A percentile compares a stretch with the other conserved stretches of the same genome.
These are phyloP conservation scores for Ostreobium quekettii DNA, from an alignment of 139 green algal species.

Conservation along the genomic window DNA sequence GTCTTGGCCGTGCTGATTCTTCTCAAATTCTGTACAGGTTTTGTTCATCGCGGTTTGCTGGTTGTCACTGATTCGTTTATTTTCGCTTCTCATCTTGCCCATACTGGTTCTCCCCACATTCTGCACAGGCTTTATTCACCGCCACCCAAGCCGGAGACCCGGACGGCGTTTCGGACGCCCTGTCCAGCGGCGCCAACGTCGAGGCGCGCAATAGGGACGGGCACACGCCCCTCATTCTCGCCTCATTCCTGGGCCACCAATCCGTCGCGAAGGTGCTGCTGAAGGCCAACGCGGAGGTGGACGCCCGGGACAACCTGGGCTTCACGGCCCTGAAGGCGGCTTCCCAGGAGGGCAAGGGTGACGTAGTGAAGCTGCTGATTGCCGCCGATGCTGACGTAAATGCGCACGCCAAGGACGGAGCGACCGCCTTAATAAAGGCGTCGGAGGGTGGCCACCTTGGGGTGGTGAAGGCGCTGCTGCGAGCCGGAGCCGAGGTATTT, in stretches of 20 bases:
- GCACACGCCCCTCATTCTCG: background rate
- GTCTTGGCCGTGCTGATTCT: no score
- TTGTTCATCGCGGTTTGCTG: no score
- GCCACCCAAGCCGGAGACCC: no score
- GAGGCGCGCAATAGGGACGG: background rate
- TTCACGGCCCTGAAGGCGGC: conserved; percentile 5
- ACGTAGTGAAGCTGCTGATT: background rate
- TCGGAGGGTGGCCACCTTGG: background rate
- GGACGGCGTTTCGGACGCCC: no score
- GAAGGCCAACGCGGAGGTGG: background rate
- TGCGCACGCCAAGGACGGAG: background rate
- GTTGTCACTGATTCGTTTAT: no score
- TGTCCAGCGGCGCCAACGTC: no score
- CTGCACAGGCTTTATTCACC: no score
- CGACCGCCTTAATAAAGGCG: background rate
- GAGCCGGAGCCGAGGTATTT: background rate
- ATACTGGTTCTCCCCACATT: no score
- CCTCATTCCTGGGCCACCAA: background rate
- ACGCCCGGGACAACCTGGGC: background rate
- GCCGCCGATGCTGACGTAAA: background rate
- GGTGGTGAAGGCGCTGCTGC: background rate
- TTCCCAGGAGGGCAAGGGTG: background rate
- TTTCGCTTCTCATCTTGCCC: no score
- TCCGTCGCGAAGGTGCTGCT: background rate
- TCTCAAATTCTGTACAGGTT: no score